Base-by-base conservation (phyloP, 176 grass and related monocot species). In the Oryza glumipatula region DNA sequence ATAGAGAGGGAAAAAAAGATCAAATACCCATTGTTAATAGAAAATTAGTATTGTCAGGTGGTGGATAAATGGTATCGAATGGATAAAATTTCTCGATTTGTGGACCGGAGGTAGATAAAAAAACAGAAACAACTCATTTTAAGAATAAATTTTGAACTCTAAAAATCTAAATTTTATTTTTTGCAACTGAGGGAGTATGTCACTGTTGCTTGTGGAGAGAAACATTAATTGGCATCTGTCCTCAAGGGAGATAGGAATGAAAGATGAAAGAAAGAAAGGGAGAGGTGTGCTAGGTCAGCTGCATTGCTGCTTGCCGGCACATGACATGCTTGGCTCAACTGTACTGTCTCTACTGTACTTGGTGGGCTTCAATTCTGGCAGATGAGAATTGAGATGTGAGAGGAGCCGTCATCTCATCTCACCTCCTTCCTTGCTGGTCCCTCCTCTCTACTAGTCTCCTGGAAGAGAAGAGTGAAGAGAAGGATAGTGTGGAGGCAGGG, bases 341-440 rank as follows among this genome's bases (percentile, higher is more conserved):
- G 43, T 43, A 4, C 63, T 47, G 41, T n/a, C 61, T 76, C 65
- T 77, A 85, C 82, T 81, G 80, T 1, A 67, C 54, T 60, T 60
- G 54, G 19, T 60, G 83, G 81, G 54, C 72, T 85, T 89, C 77
- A 89, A 65, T 81, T 89, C 72, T 16, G 28, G 84, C 21, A 41
- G 7, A 7, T 41, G 39, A 41, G 39, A 41, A 41, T 41, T 41
- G 39, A 13, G 76, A 33, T 51, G 38, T 43, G 23, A 72, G 46
- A 33, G 81, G 49, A 48, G 56, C 17, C 7, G 23, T 9, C 52
- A 33, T 26, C 17, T 66, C 10, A 17, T 33, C 15, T 7, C 6
- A 6, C 52, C 4, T 15, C 13, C 43, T 11, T 44, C 43, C 43
- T 44, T 44, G 43, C 43, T 44, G 43, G 43, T 6, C 15, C 12